Evolutionary conservation across 176 grass and related monocot genomes (phyloP).

Genomic region (Triticum monococcum): DNA sequence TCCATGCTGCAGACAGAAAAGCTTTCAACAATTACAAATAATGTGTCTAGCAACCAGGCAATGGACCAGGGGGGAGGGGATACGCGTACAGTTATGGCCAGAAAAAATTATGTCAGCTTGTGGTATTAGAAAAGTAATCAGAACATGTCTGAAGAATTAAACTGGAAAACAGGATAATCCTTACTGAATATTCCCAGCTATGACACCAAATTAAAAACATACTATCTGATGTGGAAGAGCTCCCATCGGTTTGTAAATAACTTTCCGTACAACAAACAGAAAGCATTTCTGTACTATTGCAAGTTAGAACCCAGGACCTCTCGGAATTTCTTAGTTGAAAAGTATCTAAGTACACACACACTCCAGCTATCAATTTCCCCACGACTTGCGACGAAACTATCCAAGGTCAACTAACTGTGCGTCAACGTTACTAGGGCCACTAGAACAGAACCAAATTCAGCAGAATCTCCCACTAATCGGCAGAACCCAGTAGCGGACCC

Average conservation of each 20-base stretch:
- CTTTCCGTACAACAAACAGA: neutral
- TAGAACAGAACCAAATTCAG: neutral
- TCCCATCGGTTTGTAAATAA: no score
- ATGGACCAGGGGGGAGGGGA: neutral
- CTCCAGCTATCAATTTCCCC: neutral
- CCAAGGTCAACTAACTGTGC: neutral
- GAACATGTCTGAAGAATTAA: neutral
- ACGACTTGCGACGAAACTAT: neutral
- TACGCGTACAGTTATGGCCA: constrained; percentile 1
- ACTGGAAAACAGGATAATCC: neutral
- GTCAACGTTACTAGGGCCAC: neutral
- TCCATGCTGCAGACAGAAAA: neutral
- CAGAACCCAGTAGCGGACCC: neutral
- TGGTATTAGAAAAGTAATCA: neutral
- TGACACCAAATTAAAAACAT: neutral
- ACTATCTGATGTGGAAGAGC: neutral
- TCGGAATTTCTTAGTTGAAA: neutral
- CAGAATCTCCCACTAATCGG: neutral
- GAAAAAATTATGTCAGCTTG: neutral
- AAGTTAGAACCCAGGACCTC: neutral
- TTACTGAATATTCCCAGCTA: neutral
- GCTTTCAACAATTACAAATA: neutral
- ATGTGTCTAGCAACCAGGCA: neutral
- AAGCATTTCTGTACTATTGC: neutral
- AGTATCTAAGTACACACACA: neutral